A percentile compares a stretch with the other conserved stretches of the same genome.
phyloP scores from a whole-genome alignment of 768 basidiomycete genomes.

The Pisolithus albus region DNA sequence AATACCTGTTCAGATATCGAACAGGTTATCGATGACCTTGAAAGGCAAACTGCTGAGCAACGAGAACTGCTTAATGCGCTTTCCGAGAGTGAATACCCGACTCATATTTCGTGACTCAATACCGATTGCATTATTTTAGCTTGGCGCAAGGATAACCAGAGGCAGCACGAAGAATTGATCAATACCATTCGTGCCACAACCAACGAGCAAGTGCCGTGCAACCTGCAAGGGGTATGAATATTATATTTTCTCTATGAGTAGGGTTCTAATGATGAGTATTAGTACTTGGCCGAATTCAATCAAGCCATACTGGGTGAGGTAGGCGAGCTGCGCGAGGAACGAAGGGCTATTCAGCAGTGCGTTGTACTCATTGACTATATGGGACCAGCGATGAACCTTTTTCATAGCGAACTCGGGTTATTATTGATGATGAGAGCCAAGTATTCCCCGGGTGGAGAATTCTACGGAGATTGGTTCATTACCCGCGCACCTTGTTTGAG shows the following conservation, averaged over 20 bases:
- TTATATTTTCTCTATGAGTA: conserved; percentile 1
- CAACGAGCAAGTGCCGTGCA: conserved; percentile 71
- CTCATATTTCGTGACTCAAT: background rate
- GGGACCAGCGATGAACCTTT: conserved; percentile 2
- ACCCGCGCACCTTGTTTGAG: background rate
- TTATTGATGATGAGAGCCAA: conserved; percentile 65
- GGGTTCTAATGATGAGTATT: conserved; percentile 1
- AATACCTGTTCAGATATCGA: conserved; percentile 42
- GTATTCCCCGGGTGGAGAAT: conserved; percentile 81
- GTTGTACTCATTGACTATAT: conserved; percentile 21
- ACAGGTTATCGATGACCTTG: conserved; percentile 52
- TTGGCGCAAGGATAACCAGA: conserved; percentile 60
- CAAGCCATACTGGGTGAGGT: conserved; percentile 77
- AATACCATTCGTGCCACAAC: conserved; percentile 65
- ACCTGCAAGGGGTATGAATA: conserved; percentile 66
- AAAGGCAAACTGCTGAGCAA: conserved; percentile 53
- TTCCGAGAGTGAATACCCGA: conserved; percentile 45
- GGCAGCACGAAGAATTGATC: conserved; percentile 63
- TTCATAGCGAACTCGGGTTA: conserved; percentile 62
- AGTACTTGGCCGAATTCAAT: conserved; percentile 88
- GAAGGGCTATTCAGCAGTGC: conserved; percentile 71
- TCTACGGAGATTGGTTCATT: conserved; percentile 70
- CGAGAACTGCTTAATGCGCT: conserved; percentile 47
- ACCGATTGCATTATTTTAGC: conserved; percentile 31
- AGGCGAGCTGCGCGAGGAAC: conserved; percentile 74